phyloP scores from a whole-genome alignment of 2,329 filamentous ascomycete species.

The Penicillium sp. region DNA sequence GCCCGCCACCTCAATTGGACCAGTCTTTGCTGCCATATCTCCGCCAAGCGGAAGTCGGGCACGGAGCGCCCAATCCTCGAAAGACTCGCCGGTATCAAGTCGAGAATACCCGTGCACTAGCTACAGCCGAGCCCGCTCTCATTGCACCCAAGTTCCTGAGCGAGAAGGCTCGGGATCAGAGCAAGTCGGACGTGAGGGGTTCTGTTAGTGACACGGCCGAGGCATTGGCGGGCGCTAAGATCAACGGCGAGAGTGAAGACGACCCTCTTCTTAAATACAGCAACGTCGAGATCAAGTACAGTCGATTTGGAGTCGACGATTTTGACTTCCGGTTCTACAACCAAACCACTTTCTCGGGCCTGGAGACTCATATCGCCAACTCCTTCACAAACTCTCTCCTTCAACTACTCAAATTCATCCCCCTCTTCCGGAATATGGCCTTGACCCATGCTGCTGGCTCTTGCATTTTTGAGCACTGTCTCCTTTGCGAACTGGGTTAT shows the following conservation, averaged over 20 bases:
- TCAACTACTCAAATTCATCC: constrained; percentile 90
- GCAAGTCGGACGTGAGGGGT: constrained; percentile 48
- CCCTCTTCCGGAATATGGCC: constrained; percentile 83
- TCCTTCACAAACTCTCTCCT: constrained; percentile 93
- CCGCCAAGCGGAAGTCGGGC: constrained; percentile 74
- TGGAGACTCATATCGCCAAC: constrained; percentile 96
- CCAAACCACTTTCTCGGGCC: constrained; percentile 84
- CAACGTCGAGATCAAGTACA: constrained; percentile 97
- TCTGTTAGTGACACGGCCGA: constrained; percentile 64
- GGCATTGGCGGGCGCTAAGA: constrained; percentile 69
- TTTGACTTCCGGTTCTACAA: constrained; percentile 95
- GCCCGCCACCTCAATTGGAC: constrained; percentile 78
- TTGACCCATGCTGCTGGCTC: constrained; percentile 86
- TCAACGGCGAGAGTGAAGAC: constrained; percentile 74
- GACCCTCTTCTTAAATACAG: constrained; percentile 89
- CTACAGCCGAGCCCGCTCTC: constrained; percentile 66
- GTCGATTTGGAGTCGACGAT: constrained; percentile 98
- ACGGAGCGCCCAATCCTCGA: constrained; percentile 77
- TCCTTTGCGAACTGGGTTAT: constrained; percentile 93
- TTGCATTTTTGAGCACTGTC: constrained; percentile 80
- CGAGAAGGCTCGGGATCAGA: constrained; percentile 78
- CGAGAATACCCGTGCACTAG: constrained; percentile 72
- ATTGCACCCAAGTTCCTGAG: constrained; percentile 91
- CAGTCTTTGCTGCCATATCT: constrained; percentile 70
- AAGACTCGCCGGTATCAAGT: constrained; percentile 80